Base-by-base conservation (phyloP, 2,329 filamentous ascomycete species). In the Beauveria bassiana region DNA sequence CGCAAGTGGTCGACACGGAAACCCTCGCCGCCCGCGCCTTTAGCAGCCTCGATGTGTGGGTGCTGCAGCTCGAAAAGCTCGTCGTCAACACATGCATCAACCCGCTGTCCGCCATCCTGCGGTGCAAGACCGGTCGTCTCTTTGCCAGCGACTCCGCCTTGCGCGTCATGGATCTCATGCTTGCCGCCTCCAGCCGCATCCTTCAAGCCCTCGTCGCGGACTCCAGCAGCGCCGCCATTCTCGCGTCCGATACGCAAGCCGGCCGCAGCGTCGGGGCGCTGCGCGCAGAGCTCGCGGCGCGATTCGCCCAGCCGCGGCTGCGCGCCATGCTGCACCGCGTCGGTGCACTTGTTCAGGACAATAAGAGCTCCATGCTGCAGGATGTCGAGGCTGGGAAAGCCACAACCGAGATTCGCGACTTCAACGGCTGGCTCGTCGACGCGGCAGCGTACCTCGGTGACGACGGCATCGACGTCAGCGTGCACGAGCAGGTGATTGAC, bases 51-150 rank as follows among this genome's bases (percentile, higher is more conserved):
- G 77, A 83, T 51, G 71, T 86, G 18, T 82, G 80, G 78, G 65
- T 79, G 10, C 68, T 81, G n/a, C 93, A 96, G 75, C 81, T 97
- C 3, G 90, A 96, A 69, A 97, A 96, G 72, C 79, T 97, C 1
- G 88, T 89, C 1, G 79, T 93, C 57, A 96, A 96, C 70, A 81
- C 85, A 42, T 78, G 93, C 38, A 85, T 97, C 68, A 96, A 96
- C 70, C 91, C 93, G 0, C 75, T 97, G n/a, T 95, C 91, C 0
- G 88, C 87, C 0, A 75, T 97, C 10, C 78, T 95, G 61, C 81
- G 89, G 59, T 88, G 87, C 70, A 84, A 84, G 64, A 97, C 97
- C 67, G 91, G 92, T n/a, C 80, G 81, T 5, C 72, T 97, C 0
- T 85, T 96, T 18, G 80, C 81, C 8, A 69, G 72, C 10, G 73